Evolutionary conservation across 495 filamentous ascomycete genomes (phyloP).

Genomic region (Extremus antarcticus): DNA sequence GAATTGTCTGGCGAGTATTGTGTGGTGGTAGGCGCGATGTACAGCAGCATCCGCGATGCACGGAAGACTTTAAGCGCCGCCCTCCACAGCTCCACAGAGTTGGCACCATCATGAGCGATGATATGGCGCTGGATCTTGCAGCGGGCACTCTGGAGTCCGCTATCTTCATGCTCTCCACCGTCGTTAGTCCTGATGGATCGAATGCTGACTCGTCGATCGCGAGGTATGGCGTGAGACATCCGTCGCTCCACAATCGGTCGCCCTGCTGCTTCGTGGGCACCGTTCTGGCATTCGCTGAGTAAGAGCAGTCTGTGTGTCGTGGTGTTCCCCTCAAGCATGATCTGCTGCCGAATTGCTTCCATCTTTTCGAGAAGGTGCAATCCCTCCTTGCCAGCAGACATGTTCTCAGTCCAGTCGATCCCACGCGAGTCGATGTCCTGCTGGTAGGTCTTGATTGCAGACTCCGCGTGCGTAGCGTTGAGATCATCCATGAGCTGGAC

Average conservation of each 20-base stretch:
- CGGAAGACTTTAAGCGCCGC: conserved; percentile 12
- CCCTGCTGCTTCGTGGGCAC: neutral
- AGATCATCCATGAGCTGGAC: conserved; percentile 27
- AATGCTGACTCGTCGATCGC: conserved; percentile 11
- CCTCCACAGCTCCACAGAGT: conserved; percentile 20
- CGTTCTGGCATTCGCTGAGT: neutral
- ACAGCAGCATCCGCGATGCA: conserved; percentile 1
- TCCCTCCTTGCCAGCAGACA: conserved; percentile 16
- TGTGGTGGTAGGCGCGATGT: neutral
- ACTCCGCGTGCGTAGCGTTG: conserved; percentile 7
- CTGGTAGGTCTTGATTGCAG: conserved; percentile 5
- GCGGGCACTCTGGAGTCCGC: conserved; percentile 21
- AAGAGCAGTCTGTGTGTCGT: too few species aligned
- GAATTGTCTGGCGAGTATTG: neutral
- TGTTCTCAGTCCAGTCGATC: conserved; percentile 19
- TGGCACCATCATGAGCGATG: conserved; percentile 11
- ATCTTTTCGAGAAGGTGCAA: conserved; percentile 12
- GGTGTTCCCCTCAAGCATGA: conserved; percentile 2
- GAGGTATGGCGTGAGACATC: neutral
- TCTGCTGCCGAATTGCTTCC: conserved; percentile 14
- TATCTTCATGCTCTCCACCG: conserved; percentile 2
- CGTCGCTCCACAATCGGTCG: neutral
- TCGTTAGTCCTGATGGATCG: conserved; percentile 6
- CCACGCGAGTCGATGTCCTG: conserved; percentile 9
- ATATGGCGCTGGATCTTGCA: conserved; percentile 21